phyloP scores from a whole-genome alignment of 352 stramenopile genomes.

The Peronospora destructor region DNA sequence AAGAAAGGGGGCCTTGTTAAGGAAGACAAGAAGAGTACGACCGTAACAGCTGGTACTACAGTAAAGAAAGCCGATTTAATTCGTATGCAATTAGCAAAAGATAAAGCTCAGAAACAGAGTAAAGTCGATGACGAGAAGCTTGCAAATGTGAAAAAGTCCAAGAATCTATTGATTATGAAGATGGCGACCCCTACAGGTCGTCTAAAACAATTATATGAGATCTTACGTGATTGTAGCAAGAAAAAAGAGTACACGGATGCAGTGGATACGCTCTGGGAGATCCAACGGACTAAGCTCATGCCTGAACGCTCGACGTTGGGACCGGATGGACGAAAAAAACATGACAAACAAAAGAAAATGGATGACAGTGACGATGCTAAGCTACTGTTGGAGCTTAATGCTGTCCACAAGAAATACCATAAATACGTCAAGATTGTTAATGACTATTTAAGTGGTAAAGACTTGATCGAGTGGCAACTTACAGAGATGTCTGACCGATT shows the following conservation, averaged over 20 bases:
- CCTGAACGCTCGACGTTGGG: slow-evolving; percentile 34
- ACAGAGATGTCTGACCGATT: slow-evolving; percentile 83
- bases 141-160: slow-evolving; percentile 79
- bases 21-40: slow-evolving; percentile 22
- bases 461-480: slow-evolving; percentile 83
- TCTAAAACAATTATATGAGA: slow-evolving; percentile 83
- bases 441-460: slow-evolving; percentile 57
- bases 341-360: slow-evolving; percentile 65
- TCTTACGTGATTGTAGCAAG: slow-evolving; percentile 74
- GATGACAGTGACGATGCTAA: slow-evolving; percentile 75
- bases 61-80: slow-evolving; percentile 87
- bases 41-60: slow-evolving; percentile 10
- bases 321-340: slow-evolving; percentile 48
- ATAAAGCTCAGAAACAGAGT: slow-evolving; percentile 83
- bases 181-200: slow-evolving; percentile 77
- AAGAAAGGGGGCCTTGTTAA: slow-evolving; percentile 10
- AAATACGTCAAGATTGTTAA: slow-evolving; percentile 80
- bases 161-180: slow-evolving; percentile 78
- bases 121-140: slow-evolving; percentile 86
- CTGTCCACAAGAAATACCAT: slow-evolving; percentile 82
- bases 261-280: slow-evolving; percentile 84
- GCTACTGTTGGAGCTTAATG: slow-evolving; percentile 50
- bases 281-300: slow-evolving; percentile 67
- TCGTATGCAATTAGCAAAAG: slow-evolving; percentile 79
- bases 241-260: slow-evolving; percentile 83